phyloP scores from a whole-genome alignment of 768 basidiomycete genomes.

The Lentinula edodes region DNA sequence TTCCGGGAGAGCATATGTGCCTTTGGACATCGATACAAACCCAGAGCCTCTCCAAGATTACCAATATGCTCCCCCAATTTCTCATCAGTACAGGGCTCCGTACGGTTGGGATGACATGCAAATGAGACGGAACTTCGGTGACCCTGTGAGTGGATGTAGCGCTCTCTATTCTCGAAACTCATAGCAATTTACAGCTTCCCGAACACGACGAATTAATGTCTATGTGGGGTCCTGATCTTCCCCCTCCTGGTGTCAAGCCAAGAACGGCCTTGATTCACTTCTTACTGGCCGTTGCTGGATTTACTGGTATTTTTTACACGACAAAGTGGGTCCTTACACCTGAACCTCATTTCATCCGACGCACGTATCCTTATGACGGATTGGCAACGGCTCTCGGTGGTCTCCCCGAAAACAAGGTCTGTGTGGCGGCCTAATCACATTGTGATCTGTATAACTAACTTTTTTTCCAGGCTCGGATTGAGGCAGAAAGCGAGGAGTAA shows the following conservation, averaged over 20 bases:
- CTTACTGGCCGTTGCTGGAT: constrained; percentile 51
- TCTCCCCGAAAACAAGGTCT: constrained; percentile 70
- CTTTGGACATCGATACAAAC: constrained; percentile 21
- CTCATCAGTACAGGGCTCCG: constrained; percentile 57
- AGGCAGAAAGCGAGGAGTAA: constrained; percentile 9
- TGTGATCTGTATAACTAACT: neutral
- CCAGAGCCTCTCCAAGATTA: constrained; percentile 70
- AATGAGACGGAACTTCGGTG: constrained; percentile 77
- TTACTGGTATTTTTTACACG: constrained; percentile 57
- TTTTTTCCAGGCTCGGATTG: constrained; percentile 4
- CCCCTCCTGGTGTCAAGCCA: constrained; percentile 45
- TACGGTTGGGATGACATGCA: constrained; percentile 73
- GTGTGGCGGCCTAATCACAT: constrained; percentile 9
- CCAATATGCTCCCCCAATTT: constrained; percentile 63
- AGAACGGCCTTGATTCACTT: constrained; percentile 62
- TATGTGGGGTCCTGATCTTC: constrained; percentile 84
- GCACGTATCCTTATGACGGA: constrained; percentile 74
- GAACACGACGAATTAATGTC: constrained; percentile 77
- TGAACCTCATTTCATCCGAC: constrained; percentile 59
- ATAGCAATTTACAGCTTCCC: constrained; percentile 48
- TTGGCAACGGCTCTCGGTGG: constrained; percentile 77
- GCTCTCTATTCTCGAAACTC: constrained; percentile 4
- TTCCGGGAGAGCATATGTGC: constrained; percentile 17
- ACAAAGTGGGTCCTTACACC: constrained; percentile 52
- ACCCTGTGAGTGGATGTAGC: constrained; percentile 47